Evolutionary conservation across 495 filamentous ascomycete genomes (phyloP).

Genomic region (Extremus antarcticus): DNA sequence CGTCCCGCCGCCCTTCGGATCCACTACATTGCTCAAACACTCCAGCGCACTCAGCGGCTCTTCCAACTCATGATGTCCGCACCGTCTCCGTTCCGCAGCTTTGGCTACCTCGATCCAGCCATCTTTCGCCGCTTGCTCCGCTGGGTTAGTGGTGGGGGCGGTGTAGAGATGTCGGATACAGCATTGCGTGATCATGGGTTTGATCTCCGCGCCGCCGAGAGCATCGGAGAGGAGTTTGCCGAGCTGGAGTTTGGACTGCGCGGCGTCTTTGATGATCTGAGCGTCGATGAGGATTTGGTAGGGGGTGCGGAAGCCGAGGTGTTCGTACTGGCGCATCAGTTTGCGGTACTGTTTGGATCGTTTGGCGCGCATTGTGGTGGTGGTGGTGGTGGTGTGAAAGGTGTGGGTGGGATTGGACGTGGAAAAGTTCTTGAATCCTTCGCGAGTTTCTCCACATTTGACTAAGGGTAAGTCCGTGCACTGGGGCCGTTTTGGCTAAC

Average conservation of each 20-base stretch:
- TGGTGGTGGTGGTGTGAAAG: neutral
- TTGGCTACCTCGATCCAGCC: conserved; percentile 57
- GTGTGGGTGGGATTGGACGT: no score
- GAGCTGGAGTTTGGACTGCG: conserved; percentile 71
- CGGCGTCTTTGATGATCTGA: conserved; percentile 62
- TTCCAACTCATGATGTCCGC: conserved; percentile 74
- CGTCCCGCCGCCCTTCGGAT: conserved; percentile 51
- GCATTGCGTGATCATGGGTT: conserved; percentile 49
- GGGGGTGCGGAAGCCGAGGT: conserved; percentile 54
- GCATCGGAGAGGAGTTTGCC: conserved; percentile 59
- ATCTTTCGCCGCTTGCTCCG: conserved; percentile 11
- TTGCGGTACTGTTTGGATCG: conserved; percentile 91
- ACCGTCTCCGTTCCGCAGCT: conserved; percentile 70
- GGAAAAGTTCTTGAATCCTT: no score
- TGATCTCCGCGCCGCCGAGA: conserved; percentile 61
- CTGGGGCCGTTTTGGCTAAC: no score
- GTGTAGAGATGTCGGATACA: conserved; percentile 60
- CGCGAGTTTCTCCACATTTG: no score
- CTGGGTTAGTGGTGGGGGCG: conserved; percentile 5
- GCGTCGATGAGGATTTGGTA: conserved; percentile 90
- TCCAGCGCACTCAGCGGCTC: conserved; percentile 63
- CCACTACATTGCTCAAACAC: conserved; percentile 69
- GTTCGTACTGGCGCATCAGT: conserved; percentile 56
- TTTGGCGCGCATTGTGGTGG: conserved; percentile 68
- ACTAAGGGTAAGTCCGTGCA: no score